Base-by-base conservation (phyloP, 345 rosid species). In the Eucalyptus fibrosa region DNA sequence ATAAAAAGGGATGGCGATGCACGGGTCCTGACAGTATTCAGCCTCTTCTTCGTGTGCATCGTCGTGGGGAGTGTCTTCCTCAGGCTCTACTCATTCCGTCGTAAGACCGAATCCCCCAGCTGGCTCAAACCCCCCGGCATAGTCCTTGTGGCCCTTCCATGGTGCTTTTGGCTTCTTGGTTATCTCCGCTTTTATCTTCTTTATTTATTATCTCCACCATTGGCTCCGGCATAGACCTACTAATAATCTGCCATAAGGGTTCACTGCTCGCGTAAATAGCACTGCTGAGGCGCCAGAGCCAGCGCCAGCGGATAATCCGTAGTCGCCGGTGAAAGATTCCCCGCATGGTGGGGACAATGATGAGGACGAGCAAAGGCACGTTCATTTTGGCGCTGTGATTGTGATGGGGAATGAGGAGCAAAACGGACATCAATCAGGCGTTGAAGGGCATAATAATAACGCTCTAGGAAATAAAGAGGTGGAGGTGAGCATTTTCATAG, bases 131-230 rank as follows among this genome's bases (percentile, higher is more conserved):
- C 90, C 60, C 91, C 88, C 13, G 97, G 97, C 21, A 85, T 96
- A 89, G 5, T 90, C 88, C 94, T 95, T 50, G 95, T 92, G 14
- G 94, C 92, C 89, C 87, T 95, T 85, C 98, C 98, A 12, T 96
- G 98, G 98, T 56, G 89, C 11, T 95, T 95, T 95, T 14, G 98
- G 98, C 90, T 96, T 86, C 82, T 93, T 49, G 92, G 91, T 30
- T 96, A 92, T 89, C 17, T 95, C 30, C 94, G 17, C 17, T 13
- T 50, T 50, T 14, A 13, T 13, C 51, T 50, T 50, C 51, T 13
- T 14, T 13, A 50, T 13, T 14, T 13, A 50, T 50, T 50, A 50
- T 50, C 51, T 50, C 51, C 51, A 94, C 90, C 90, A 90, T 34
- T 95, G 94, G 89, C 88, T 93, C 87, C 91, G 83, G 88, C 94